Conservation (phyloP, 768 basidiomycete species). For the Podaxis sp. region DNA sequence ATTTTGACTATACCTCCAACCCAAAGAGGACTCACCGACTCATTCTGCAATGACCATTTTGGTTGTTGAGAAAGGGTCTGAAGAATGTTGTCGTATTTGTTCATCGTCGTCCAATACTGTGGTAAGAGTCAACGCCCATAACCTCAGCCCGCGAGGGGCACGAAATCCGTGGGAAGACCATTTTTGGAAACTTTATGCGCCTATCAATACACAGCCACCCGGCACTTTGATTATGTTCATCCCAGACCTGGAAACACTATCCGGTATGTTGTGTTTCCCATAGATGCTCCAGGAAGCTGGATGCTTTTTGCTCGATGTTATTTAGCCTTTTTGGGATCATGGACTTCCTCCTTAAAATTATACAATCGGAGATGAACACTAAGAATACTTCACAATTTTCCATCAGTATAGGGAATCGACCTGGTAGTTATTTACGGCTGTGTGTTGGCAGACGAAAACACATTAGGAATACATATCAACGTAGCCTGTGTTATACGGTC, state of each 20-base stretch:
- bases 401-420: background rate
- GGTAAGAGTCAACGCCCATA: background rate
- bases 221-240: conserved; percentile 5
- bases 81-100: conserved; percentile 42
- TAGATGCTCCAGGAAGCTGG: background rate
- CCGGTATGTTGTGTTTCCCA: background rate
- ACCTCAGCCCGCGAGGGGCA: background rate
- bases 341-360: background rate
- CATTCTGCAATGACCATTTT: conserved; percentile 35
- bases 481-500: background rate
- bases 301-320: background rate
- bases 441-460: background rate
- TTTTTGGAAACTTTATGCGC: background rate
- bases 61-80: conserved; percentile 30
- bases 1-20: background rate
- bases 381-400: background rate
- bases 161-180: background rate
- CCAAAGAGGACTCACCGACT: conserved; percentile 27
- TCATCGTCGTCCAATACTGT: conserved; percentile 19
- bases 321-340: background rate
- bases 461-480: background rate
- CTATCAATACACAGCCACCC: conserved; percentile 11
- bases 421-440: background rate
- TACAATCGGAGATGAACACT: background rate
- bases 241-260: background rate